Conservation (phyloP, 257 asterid genomes). For the Penstemon eatonii region DNA sequence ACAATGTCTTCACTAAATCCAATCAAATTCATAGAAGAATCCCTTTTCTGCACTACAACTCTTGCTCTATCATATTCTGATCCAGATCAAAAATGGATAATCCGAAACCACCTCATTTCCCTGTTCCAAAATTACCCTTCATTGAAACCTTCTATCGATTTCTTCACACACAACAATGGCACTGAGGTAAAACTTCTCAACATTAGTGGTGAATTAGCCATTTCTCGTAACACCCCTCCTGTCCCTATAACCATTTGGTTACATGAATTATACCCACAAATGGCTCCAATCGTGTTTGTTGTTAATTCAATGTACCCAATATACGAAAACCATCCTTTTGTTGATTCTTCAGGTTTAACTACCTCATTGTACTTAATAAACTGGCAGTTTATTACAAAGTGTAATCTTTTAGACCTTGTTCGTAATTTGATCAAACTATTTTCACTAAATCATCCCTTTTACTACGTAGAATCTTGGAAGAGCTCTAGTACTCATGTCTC, state of each 20-base stretch:
- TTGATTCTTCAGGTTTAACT: conserved; percentile 51
- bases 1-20: conserved; percentile 32
- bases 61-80: conserved; percentile 51
- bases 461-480: conserved; percentile 16
- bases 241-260: conserved; percentile 59
- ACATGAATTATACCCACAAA: conserved; percentile 58
- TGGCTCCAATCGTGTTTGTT: conserved; percentile 51
- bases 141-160: conserved; percentile 46
- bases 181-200: conserved; percentile 47
- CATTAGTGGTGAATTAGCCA: conserved; percentile 41
- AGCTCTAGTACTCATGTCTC: conserved; percentile 29
- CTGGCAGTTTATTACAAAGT: conserved; percentile 38
- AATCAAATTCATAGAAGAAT: conserved; percentile 52
- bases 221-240: conserved; percentile 35
- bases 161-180: conserved; percentile 60
- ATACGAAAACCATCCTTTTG: conserved; percentile 46
- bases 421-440: conserved; percentile 47
- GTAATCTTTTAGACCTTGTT: conserved; percentile 46
- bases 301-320: conserved; percentile 25
- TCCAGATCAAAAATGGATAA: conserved; percentile 69
- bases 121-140: conserved; percentile 52
- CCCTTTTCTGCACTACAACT: conserved; percentile 50
- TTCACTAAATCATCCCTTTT: conserved; percentile 48
- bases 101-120: conserved; percentile 53
- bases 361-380: conserved; percentile 39